Evolutionary conservation across 306 rosid species (phyloP).

Genomic region (Vigna reflexopilosa): DNA sequence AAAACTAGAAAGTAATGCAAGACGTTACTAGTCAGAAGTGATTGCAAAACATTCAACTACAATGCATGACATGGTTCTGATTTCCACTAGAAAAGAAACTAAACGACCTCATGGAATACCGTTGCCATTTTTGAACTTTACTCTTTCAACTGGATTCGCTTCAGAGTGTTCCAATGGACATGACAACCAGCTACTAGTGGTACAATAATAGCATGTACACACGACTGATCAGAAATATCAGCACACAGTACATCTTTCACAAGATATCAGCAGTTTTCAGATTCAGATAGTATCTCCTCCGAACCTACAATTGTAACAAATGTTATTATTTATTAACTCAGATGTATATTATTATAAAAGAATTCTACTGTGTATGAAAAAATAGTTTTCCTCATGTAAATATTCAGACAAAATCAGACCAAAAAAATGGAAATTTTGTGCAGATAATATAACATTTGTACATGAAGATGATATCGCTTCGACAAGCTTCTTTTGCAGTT

Average conservation of each 20-base stretch:
- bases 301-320: slow-evolving; percentile 23
- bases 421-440: background rate
- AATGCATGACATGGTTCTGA: slow-evolving; percentile 17
- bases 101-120: background rate
- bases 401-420: background rate
- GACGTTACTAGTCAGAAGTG: background rate
- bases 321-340: no score
- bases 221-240: slow-evolving; percentile 7
- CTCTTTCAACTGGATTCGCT: background rate
- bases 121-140: slow-evolving; percentile 8
- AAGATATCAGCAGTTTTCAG: slow-evolving; percentile 6
- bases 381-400: background rate
- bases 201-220: slow-evolving; percentile 9
- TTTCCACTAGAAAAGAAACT: slow-evolving; percentile 10
- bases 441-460: slow-evolving; percentile 22
- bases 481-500: slow-evolving; percentile 57
- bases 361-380: no score
- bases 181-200: background rate
- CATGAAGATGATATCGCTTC: slow-evolving; percentile 47
- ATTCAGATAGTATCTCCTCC: slow-evolving; percentile 30
- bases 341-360: no score
- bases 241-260: background rate
- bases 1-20: background rate
- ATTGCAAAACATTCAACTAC: background rate
- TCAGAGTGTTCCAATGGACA: background rate